Conservation (phyloP, 129 eudicot species). For the Saposhnikovia divaricata region DNA sequence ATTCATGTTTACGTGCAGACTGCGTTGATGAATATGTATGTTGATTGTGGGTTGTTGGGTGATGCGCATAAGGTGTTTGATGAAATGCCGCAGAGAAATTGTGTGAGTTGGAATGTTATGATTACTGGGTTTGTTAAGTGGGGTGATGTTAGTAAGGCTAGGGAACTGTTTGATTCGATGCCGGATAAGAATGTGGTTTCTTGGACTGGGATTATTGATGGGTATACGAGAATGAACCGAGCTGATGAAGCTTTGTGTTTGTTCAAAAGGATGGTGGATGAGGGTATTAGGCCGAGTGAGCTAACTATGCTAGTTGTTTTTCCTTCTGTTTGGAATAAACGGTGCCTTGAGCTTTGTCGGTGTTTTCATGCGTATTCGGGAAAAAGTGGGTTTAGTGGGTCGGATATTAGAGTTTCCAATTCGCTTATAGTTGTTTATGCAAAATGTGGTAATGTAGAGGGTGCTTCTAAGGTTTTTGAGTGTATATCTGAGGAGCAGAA, state of each 20-base stretch:
- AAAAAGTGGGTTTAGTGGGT: constrained; percentile 27
- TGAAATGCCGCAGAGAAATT: constrained; percentile 42
- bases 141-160: constrained; percentile 34
- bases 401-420: constrained; percentile 33
- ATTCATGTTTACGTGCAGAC: constrained; percentile 38
- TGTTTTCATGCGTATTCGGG: constrained; percentile 32
- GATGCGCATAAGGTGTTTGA: constrained; percentile 38
- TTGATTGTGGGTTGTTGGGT: constrained; percentile 24
- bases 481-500: constrained; percentile 16
- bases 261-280: constrained; percentile 32
- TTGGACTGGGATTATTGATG: constrained; percentile 53
- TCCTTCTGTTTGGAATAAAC: constrained; percentile 33
- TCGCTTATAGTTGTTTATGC: constrained; percentile 37
- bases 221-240: constrained; percentile 27
- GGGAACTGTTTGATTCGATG: constrained; percentile 34
- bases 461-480: constrained; percentile 29
- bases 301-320: constrained; percentile 34
- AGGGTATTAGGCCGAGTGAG: constrained; percentile 35
- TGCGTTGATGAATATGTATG: constrained; percentile 42
- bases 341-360: constrained; percentile 29
- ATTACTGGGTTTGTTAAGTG: constrained; percentile 38
- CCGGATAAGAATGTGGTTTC: constrained; percentile 42
- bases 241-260: constrained; percentile 27
- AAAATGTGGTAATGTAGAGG: constrained; percentile 34
- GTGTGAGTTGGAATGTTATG: constrained; percentile 52